Conservation (phyloP, 1,284 basidiomycete species). For the Sparassis latifolia region DNA sequence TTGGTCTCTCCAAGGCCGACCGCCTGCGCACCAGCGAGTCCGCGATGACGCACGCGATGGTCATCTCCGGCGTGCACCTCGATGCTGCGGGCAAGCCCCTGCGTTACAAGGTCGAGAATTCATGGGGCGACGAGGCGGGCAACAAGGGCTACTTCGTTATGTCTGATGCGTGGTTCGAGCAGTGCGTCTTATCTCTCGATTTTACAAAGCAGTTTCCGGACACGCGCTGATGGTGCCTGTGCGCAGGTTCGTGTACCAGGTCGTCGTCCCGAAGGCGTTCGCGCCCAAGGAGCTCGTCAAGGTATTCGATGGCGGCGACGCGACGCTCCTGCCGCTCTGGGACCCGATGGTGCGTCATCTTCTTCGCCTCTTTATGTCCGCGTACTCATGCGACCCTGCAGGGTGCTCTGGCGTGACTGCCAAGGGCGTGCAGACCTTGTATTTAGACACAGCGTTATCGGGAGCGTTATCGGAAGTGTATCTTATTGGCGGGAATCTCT, state of each 20-base stretch:
- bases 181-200: slow-evolving; percentile 45
- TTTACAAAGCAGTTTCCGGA: background rate
- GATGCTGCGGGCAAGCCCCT: slow-evolving; percentile 70
- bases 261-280: slow-evolving; percentile 77
- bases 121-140: slow-evolving; percentile 80
- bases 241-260: slow-evolving; percentile 75
- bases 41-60: slow-evolving; percentile 91
- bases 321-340: slow-evolving; percentile 74
- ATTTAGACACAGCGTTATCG: no score
- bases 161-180: slow-evolving; percentile 87
- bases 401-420: background rate
- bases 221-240: slow-evolving; percentile 4
- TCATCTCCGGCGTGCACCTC: slow-evolving; percentile 88
- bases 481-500: no score
- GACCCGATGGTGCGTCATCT: slow-evolving; percentile 74
- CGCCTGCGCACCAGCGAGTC: slow-evolving; percentile 79
- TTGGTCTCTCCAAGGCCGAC: slow-evolving; percentile 75
- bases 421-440: no score
- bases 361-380: background rate
- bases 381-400: background rate
- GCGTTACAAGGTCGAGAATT: slow-evolving; percentile 94
- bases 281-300: slow-evolving; percentile 76
- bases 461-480: no score
- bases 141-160: slow-evolving; percentile 91
- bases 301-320: slow-evolving; percentile 67